These are phyloP conservation scores for Stagonosporopsis rhizophila DNA, from an alignment of 2,329 filamentous ascomycete genomes.

Conservation along the genomic window DNA sequence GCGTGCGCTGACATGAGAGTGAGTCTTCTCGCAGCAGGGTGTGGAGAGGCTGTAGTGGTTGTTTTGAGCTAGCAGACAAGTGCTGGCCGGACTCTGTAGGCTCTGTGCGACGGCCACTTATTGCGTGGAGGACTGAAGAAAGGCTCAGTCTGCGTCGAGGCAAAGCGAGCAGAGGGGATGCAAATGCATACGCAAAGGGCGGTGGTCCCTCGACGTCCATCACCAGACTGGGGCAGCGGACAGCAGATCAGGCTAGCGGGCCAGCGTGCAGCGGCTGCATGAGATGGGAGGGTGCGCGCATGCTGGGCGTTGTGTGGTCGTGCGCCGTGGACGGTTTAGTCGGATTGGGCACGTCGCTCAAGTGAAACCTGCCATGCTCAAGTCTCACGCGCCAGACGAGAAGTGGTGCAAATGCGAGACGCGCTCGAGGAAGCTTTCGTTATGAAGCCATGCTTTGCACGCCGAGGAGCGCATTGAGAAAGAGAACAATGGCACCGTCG, in stretches of 20 bases:
- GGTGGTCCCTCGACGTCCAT: too few relatives aligned
- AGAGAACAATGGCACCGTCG: background rate
- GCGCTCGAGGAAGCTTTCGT: constrained; percentile 8
- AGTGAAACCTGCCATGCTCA: constrained; percentile 17
- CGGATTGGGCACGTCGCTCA: constrained; percentile 10
- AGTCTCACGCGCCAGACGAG: constrained; percentile 11
- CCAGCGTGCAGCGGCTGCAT: constrained; percentile 14
- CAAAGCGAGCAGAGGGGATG: background rate
- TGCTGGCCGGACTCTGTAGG: constrained; percentile 5
- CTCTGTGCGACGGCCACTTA: constrained; percentile 14
- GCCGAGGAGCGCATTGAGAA: background rate
- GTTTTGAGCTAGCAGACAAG: constrained; percentile 7
- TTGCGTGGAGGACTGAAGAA: background rate
- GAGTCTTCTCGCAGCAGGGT: background rate
- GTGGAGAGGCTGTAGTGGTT: constrained; percentile 5
- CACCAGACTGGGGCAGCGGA: constrained; percentile 22
- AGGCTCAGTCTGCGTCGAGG: too few relatives aligned
- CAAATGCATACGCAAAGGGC: constrained; percentile 1
- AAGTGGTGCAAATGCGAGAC: constrained; percentile 25
- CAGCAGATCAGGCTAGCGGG: constrained; percentile 19
- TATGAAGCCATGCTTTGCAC: background rate
- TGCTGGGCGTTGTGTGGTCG: constrained; percentile 8
- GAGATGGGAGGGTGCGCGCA: constrained; percentile 10
- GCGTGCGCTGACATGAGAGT: background rate
- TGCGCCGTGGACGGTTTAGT: background rate